Evolutionary conservation across 768 basidiomycete genomes (phyloP), one percentile per base, ranked within the genome.

Genomic region (Omphalotus guepiniiformis): DNA sequence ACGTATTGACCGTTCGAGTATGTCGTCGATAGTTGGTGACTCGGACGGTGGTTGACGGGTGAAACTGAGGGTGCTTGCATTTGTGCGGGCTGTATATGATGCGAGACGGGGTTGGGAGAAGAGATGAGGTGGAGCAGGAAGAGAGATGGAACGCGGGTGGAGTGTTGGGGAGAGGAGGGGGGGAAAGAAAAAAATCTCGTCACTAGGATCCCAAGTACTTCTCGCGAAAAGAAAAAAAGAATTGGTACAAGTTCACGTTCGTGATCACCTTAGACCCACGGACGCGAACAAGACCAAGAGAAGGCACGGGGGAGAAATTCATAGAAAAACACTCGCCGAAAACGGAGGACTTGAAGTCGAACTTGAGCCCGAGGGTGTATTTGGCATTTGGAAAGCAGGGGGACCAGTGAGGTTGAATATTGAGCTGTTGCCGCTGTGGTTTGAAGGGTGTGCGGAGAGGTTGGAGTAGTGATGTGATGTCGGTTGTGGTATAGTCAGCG

Each of bases 341-440:
- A 87, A 88, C n/a, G 85, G 83, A 48, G 84, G 83, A 55, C 82
- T 87, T 22, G 83, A 84, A 4, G 83, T 83, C 19, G 81, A 75
- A 58, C 84, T 87, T 16, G 84, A 85, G 16, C 78, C 81, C 18
- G 82, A 83, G 2, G 83, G 83, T 3, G 85, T 84, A 60, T 82
- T 80, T 16, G 83, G 83, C 61, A 85, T 70, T 55, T 78, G 79
- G 62, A 84, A 85, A 3, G 76, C 69, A 35, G 81, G 70, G 6
- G 74, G 34, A 25, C 37, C 72, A 46, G 79, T 77, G 3, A 82
- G 67, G 57, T 63, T 72, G 64, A 78, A 80, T 52, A 79, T 56
- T 4, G 72, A 71, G 28, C 48, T 58, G 0, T 74, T 63, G 46
- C 65, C 66, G n/a, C 65, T 59, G 22, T 73, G 70, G 28, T 66